Evolutionary conservation across 345 rosid genomes (phyloP), one percentile per base, ranked within the genome.

Genomic region (Eucalyptus sp.): DNA sequence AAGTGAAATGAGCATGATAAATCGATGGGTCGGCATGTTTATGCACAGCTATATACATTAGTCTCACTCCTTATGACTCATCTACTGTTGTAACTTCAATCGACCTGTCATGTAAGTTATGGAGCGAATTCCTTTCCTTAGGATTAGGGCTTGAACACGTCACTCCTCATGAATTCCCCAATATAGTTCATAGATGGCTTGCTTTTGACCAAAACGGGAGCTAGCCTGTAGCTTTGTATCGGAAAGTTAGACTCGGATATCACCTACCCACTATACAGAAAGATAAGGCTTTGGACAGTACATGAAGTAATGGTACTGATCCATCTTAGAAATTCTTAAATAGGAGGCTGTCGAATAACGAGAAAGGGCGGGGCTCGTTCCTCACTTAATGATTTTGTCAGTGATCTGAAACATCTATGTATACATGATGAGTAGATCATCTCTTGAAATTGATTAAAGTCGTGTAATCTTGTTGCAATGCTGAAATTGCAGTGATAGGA

Each of bases 401-500:
- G 33, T 68, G 24, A 68, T 68, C 80, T 37, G 14, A 50, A 6
- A 17, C 80, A 68, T 33, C 13, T 8, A 44, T 33, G 12, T 8
- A 68, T 8, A 9, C 22, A 24, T 50, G 56, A n/a, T 66, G 33
- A 66, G 76, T 4, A 15, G 76, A 66, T 64, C 76, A n/a, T 64
- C 41, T 48, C 6, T 10, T 13, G 14, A 86, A 14, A 50, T 50
- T 86, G 31, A 27, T 86, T 14, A 8, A 24, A 29, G 58, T 48
- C 1, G 13, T 17, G 52, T 18, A 31, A 37, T 27, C 33, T 33
- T 43, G 64, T 51, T 31, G 29, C 18, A 33, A 68, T 31, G 46
- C 10, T 31, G 44, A 51, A 52, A 76, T 60, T 60, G 89, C 99
- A 97, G 99, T 95, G 89, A 71, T 92, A 52, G 97, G 96, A 87